These are phyloP conservation scores for Zychaea mexicana DNA, from an alignment of 371 early-diverging fungal species.

Conservation along the genomic window DNA sequence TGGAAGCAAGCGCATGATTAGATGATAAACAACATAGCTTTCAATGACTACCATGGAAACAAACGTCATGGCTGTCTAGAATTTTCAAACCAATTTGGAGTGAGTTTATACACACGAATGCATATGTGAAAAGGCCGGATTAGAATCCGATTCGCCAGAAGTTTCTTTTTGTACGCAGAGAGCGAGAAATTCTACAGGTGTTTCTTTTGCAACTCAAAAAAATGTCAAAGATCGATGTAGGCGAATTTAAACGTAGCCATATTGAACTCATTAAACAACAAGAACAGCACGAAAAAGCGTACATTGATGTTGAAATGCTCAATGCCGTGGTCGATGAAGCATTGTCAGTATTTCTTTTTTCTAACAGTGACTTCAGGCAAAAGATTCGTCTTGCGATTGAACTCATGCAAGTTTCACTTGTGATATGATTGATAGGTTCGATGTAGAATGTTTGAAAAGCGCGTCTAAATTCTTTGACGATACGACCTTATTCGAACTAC, in stretches of 20 bases:
- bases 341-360: not conserved
- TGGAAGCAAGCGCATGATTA: too few relatives aligned
- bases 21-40: too few relatives aligned
- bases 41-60: too few relatives aligned
- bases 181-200: not conserved
- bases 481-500: not conserved
- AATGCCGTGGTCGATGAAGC: not conserved
- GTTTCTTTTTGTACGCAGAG: too few relatives aligned
- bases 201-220: not conserved
- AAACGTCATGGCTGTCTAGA: too few relatives aligned
- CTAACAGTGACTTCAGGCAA: too few relatives aligned
- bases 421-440: too few relatives aligned
- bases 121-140: too few relatives aligned
- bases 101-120: too few relatives aligned
- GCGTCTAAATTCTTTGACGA: not conserved
- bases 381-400: not conserved
- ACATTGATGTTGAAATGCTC: not conserved
- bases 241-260: not conserved
- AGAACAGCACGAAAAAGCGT: not conserved
- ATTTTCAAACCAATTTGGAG: too few relatives aligned
- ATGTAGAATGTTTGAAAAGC: not conserved
- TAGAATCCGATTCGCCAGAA: too few relatives aligned
- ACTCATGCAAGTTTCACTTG: too few relatives aligned
- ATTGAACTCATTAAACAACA: not conserved
- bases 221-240: slow-evolving; percentile 1